phyloP scores from a whole-genome alignment of 2,329 filamentous ascomycete species.

The Curvularia verruculosa region DNA sequence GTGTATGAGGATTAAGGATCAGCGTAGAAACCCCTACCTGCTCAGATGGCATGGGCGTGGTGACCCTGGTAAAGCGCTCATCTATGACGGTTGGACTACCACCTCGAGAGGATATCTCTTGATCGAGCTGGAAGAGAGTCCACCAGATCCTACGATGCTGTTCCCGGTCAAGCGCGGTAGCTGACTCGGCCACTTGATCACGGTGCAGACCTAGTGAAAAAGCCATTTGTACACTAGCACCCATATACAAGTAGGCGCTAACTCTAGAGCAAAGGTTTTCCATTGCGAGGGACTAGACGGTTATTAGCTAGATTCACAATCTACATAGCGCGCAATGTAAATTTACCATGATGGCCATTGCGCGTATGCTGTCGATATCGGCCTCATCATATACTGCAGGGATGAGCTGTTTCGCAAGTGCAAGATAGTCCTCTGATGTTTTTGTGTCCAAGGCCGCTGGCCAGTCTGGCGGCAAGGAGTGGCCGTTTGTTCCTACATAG shows the following conservation, averaged over 20 bases:
- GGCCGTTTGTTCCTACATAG: conserved; percentile 27
- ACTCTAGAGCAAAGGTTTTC: conserved; percentile 46
- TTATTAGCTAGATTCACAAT: conserved; percentile 11
- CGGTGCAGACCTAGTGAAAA: conserved; percentile 47
- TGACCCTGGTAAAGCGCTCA: conserved; percentile 40
- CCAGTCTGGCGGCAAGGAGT: conserved; percentile 29
- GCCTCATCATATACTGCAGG: conserved; percentile 45
- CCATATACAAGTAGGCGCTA: conserved; percentile 46
- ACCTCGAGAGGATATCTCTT: conserved; percentile 45
- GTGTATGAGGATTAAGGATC: neutral
- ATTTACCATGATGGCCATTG: conserved; percentile 42
- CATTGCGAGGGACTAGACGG: conserved; percentile 39
- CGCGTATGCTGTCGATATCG: conserved; percentile 47
- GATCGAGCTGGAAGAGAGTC: conserved; percentile 46
- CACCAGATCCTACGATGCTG: conserved; percentile 48
- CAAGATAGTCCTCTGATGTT: conserved; percentile 42
- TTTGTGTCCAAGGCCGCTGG: conserved; percentile 30
- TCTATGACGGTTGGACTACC: conserved; percentile 45
- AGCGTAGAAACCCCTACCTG: conserved; percentile 27
- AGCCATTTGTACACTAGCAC: conserved; percentile 46
- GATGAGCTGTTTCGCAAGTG: conserved; percentile 43
- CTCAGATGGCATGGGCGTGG: conserved; percentile 42
- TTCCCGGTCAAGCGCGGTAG: conserved; percentile 38
- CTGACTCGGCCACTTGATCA: conserved; percentile 40
- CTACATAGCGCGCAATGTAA: too few relatives aligned